Evolutionary conservation across 805 yeast species (phyloP).

Genomic region (Saturnispora saitoi): DNA sequence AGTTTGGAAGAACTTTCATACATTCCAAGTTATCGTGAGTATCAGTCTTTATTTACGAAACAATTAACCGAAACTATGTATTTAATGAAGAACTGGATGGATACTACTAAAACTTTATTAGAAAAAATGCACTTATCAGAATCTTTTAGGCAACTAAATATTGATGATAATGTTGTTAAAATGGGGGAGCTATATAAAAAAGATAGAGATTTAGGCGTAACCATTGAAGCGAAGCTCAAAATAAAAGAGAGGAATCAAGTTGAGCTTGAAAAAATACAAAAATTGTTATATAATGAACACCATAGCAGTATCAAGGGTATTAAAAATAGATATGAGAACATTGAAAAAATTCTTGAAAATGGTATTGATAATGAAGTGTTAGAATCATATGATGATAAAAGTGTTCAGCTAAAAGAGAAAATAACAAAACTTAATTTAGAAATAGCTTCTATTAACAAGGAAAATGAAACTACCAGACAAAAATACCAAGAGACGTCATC

Average conservation of each 20-base stretch:
- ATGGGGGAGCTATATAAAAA: constrained; percentile 36
- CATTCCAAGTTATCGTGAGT: constrained; percentile 20
- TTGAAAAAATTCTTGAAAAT: background rate
- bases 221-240: constrained; percentile 23
- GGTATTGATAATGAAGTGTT: background rate
- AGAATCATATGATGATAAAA: background rate
- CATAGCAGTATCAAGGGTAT: background rate
- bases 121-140: constrained; percentile 27
- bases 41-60: constrained; percentile 30
- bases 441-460: constrained; percentile 11
- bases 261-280: constrained; percentile 18
- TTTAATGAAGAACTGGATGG: constrained; percentile 22
- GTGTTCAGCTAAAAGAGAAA: constrained; percentile 10
- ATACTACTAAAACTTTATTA: constrained; percentile 17
- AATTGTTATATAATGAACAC: constrained; percentile 12
- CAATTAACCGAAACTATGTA: constrained; percentile 29
- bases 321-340: constrained; percentile 9
- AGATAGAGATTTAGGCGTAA: constrained; percentile 27
- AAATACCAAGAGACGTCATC: constrained; percentile 40
- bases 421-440: constrained; percentile 10
- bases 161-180: constrained; percentile 33
- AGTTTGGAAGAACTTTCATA: constrained; percentile 2
- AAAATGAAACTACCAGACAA: constrained; percentile 29
- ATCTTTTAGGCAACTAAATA: constrained; percentile 31
- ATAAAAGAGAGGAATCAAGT: constrained; percentile 25